phyloP scores from a whole-genome alignment of 352 stramenopile genomes.

The Phytopythium sindhum region DNA sequence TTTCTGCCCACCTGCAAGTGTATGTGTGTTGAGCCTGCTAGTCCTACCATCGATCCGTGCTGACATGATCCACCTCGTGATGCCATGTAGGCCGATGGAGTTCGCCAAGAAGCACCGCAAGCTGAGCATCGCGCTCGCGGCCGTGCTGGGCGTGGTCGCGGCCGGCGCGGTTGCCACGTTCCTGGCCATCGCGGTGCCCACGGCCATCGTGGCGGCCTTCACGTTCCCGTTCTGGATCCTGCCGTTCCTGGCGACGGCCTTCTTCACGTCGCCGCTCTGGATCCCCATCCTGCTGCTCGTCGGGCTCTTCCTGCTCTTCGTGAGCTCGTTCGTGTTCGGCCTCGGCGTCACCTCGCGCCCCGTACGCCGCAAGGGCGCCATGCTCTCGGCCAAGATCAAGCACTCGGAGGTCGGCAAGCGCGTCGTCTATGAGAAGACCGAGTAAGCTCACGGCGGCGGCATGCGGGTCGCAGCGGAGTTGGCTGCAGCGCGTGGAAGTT shows the following conservation, averaged over 20 bases:
- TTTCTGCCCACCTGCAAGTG: slow-evolving; percentile 45
- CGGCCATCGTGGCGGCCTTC: slow-evolving; percentile 61
- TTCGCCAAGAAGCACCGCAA: slow-evolving; percentile 78
- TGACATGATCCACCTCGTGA: too few species aligned
- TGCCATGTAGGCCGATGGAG: slow-evolving; percentile 38
- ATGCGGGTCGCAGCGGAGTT: neutral
- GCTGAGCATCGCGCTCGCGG: slow-evolving; percentile 55
- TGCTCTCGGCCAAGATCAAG: slow-evolving; percentile 77
- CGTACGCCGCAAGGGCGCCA: slow-evolving; percentile 71
- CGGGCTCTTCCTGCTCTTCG: slow-evolving; percentile 59
- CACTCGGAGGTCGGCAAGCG: slow-evolving; percentile 78
- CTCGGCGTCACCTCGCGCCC: slow-evolving; percentile 70
- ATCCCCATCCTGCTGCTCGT: slow-evolving; percentile 63
- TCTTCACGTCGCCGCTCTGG: slow-evolving; percentile 82
- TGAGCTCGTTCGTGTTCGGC: slow-evolving; percentile 68
- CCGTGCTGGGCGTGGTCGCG: slow-evolving; percentile 44
- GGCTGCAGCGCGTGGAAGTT: neutral
- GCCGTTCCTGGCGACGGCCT: slow-evolving; percentile 64
- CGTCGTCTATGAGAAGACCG: slow-evolving; percentile 79
- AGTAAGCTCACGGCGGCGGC: slow-evolving; percentile 20
- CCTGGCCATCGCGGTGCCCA: slow-evolving; percentile 66
- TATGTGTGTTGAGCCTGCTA: slow-evolving; percentile 11
- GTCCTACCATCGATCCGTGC: neutral
- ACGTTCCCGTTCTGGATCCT: slow-evolving; percentile 86
- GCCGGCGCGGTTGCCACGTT: slow-evolving; percentile 57